Base-by-base conservation (phyloP, 345 rosid genomes). In the Raphanus raphanistrum region DNA sequence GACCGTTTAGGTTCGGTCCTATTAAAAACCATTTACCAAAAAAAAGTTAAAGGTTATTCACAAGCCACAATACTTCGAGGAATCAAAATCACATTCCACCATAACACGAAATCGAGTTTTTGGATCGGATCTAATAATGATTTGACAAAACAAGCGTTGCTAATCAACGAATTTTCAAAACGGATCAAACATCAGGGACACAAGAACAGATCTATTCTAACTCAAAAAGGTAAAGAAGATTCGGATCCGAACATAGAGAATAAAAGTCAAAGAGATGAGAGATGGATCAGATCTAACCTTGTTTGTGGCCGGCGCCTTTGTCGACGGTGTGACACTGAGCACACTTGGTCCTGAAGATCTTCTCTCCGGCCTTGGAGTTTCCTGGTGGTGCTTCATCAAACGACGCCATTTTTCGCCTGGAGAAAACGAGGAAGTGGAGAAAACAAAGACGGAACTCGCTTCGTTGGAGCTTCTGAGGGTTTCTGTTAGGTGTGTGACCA, bases 1-100 rank as follows among this genome's bases (percentile, higher is more conserved):
- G 86, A 16, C 98, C 98, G 69, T 92, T 88, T 74, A 90, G 81
- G 79, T 94, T 92, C 3, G 97, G 98, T 21, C 98, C 97, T 94
- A 43, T 7, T 2, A 25, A 2, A 2, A 4, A 41, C 41, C 77
- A 50, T 48, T 58, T 8, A 4, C 27, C 16, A 50, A n/a, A 4
- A n/a, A 59, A 29, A 29, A 12, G 3, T 4, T 11, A 43, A 17
- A 8, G 31, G 15, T 63, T 15, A 2, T 29, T 29, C 45, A 36
- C 54, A 38, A 21, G 21, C 21, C 21, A 21, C 21, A 21, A 21
- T 21, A 21, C 21, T 21, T 21, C 21, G 21, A 21, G 21, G 21
- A 21, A 21, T 21, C 21, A 21, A 21, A 21, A 21, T 21, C 21
- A 21, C 21, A 21, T 21, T 21, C 21, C 21, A 21, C 21, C 21